These are phyloP conservation scores for Monilinia polystroma DNA, from an alignment of 2,329 filamentous ascomycete species.

Conservation along the genomic window DNA sequence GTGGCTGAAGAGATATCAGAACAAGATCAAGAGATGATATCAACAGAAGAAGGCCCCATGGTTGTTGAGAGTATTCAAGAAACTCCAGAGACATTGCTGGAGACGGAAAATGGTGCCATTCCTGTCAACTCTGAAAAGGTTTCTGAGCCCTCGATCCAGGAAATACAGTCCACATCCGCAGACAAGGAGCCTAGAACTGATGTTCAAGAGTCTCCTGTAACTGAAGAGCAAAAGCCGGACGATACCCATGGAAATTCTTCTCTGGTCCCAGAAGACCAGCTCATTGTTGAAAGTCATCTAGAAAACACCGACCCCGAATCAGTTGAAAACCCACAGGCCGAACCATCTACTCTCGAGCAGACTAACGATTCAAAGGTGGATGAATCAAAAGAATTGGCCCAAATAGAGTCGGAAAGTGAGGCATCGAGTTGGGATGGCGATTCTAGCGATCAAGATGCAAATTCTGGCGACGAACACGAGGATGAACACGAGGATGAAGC, in stretches of 20 bases:
- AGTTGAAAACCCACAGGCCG: not conserved
- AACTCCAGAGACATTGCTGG: not conserved
- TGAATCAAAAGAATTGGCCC: not conserved
- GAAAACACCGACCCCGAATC: not conserved
- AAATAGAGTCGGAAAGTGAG: not conserved
- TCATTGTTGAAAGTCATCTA: not conserved
- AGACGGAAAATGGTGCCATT: not conserved
- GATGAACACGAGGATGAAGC: not conserved
- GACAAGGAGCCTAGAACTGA: not conserved
- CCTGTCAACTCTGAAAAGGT: not conserved
- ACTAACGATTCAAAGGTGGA: not conserved
- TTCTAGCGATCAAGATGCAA: not conserved
- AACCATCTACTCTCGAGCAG: not conserved
- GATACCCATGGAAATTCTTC: not conserved
- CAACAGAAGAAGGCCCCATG: not conserved
- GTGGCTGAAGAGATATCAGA: not conserved
- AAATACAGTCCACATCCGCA: not conserved
- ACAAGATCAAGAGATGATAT: too few relatives aligned
- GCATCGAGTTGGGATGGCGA: slow-evolving; percentile 5
- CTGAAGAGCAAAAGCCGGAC: not conserved
- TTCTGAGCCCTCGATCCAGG: not conserved
- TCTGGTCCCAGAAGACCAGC: not conserved
- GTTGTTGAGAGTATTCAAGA: not conserved
- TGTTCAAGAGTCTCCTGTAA: not conserved
- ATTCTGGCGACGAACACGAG: slow-evolving; percentile 1